Conservation (phyloP, 768 basidiomycete genomes). For the Boletus tylopilopsis region DNA sequence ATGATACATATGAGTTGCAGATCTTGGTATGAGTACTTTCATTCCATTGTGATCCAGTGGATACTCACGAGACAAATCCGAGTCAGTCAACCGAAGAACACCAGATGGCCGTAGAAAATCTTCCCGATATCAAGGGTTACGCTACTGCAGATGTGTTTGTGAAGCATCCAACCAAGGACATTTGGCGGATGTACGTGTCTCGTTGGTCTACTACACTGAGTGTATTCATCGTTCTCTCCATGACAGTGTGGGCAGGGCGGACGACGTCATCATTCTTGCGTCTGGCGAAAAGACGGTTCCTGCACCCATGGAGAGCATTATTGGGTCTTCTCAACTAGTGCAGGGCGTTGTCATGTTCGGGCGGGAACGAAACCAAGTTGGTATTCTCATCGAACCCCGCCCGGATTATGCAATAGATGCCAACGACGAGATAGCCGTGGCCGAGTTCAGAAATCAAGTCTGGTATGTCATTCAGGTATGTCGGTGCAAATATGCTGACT, state of each 20-base stretch:
- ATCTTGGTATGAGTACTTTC: constrained; percentile 28
- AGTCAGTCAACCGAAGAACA: background rate
- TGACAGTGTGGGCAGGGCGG: constrained; percentile 33
- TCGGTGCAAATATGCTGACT: background rate
- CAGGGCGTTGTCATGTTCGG: constrained; percentile 34
- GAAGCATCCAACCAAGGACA: constrained; percentile 40
- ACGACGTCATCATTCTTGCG: constrained; percentile 31
- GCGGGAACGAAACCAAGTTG: constrained; percentile 29
- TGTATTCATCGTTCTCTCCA: background rate
- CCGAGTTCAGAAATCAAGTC: constrained; percentile 28
- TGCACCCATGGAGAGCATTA: constrained; percentile 26
- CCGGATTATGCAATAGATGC: constrained; percentile 17
- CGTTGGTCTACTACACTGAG: background rate
- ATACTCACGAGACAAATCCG: background rate
- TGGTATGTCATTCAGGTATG: constrained; percentile 19
- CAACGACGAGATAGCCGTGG: constrained; percentile 20
- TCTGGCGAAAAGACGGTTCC: constrained; percentile 24
- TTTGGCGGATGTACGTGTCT: constrained; percentile 34
- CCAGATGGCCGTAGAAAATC: constrained; percentile 28
- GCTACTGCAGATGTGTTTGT: constrained; percentile 42
- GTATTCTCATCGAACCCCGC: constrained; percentile 32
- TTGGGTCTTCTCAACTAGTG: constrained; percentile 19
- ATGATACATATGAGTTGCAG: constrained; percentile 36
- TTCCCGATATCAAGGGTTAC: constrained; percentile 38
- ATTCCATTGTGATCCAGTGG: background rate